A percentile compares a stretch with the other conserved stretches of the same genome.
phyloP scores from a whole-genome alignment of 176 grass and related monocot genomes.

The Zizania latifolia region DNA sequence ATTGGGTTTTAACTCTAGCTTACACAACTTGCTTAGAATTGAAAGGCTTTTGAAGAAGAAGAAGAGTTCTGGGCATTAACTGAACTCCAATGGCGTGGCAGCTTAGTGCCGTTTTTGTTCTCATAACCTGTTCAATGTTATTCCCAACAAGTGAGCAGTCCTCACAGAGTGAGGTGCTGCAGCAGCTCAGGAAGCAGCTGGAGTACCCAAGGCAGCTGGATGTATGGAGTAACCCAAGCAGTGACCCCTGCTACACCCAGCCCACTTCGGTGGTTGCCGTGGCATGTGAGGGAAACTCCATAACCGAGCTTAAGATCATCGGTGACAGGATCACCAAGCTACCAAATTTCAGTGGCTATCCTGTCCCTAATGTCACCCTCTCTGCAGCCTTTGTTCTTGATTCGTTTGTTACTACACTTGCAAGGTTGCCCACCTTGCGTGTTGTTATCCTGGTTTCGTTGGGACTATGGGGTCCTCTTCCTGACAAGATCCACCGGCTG shows the following conservation, averaged over 20 bases:
- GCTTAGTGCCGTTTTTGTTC: conserved; percentile 23
- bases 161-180: conserved; percentile 61
- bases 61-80: not conserved
- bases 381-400: conserved; percentile 68
- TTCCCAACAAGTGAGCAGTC: conserved; percentile 46
- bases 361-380: conserved; percentile 54
- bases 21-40: too few relatives aligned
- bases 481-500: conserved; percentile 81
- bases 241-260: conserved; percentile 51
- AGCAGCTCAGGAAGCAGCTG: conserved; percentile 77
- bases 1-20: too few relatives aligned
- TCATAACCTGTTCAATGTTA: conserved; percentile 53
- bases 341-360: conserved; percentile 54
- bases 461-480: conserved; percentile 92
- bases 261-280: conserved; percentile 42
- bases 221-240: conserved; percentile 44
- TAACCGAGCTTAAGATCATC: conserved; percentile 74
- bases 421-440: conserved; percentile 58
- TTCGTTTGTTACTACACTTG: conserved; percentile 78
- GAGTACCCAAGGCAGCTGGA: conserved; percentile 77
- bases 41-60: too few relatives aligned
- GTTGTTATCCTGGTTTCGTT: conserved; percentile 87
- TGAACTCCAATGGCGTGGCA: conserved; percentile 49
- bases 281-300: conserved; percentile 42
- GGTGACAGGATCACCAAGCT: conserved; percentile 69